Base-by-base conservation (phyloP, 305 asterid species). In the Withania somnifera region DNA sequence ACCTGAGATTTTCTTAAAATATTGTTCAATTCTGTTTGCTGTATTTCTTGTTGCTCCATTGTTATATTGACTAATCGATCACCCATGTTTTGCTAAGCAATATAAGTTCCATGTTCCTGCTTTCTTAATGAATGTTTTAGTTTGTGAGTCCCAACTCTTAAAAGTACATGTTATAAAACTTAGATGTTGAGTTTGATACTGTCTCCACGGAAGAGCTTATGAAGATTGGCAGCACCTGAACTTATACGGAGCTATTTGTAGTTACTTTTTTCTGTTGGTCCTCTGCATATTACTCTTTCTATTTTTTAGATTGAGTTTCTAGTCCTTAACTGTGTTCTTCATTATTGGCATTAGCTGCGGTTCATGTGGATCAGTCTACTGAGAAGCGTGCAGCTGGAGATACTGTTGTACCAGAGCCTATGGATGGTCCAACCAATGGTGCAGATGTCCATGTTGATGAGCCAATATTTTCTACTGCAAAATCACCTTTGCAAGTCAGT, bases 401-500 rank as follows among this genome's bases (percentile, higher is more conserved):
- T 80, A 90, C 87, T 81, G 86, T 40, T 86, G 58, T 79, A 57
- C 32, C 54, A 8, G 92, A 83, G 80, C 83, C 68, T 66, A 5
- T 82, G 69, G 91, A 87, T 81, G 87, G 82, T 81, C 94, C 79
- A 80, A 87, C 83, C 69, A 94, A 86, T 78, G 90, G 90, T 78
- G 69, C 89, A 14, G 93, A 91, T 84, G 86, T 81, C 71, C 83
- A 86, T 83, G 91, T 81, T 81, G 90, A 91, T 26, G 96, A 97
- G 10, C 75, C 90, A 15, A 86, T 91, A 82, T 94, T 94, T 88
- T 88, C 88, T 79, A 89, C 93, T 82, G 98, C 96, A 42, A 97
- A 93, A 87, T 92, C 95, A 3, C 97, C 98, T 86, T 89, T 86
- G 3, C 91, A 81, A 82, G 91, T 87, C 86, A 94, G 92, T 75